phyloP scores from a whole-genome alignment of 169 alveolate species.

The Cyclospora cayetanensis region DNA sequence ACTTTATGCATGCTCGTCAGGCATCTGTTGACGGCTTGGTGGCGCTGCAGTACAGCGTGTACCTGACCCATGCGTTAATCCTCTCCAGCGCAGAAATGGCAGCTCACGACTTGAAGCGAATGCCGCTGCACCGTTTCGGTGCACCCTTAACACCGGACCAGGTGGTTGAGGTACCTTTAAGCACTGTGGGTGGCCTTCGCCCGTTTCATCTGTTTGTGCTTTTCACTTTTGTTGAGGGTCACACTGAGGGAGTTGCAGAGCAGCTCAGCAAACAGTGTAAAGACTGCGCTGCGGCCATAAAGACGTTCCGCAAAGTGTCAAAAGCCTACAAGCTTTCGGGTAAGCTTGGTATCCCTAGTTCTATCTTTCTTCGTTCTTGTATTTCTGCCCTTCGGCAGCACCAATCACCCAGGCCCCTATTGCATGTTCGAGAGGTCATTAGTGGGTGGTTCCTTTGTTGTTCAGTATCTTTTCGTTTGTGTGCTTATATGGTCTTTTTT shows the following conservation, averaged over 20 bases:
- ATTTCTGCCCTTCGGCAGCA: neutral
- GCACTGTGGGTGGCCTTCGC: constrained; percentile 47
- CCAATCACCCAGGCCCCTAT: neutral
- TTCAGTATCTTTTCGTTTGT: neutral
- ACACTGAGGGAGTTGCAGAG: constrained; percentile 26
- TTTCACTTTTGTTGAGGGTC: constrained; percentile 22
- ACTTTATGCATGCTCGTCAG: constrained; percentile 31
- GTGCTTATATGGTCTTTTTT: neutral
- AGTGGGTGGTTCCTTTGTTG: neutral
- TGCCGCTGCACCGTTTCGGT: constrained; percentile 59
- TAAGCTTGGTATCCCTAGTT: no score
- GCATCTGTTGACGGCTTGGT: constrained; percentile 32
- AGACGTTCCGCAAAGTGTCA: constrained; percentile 27
- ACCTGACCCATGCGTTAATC: constrained; percentile 44
- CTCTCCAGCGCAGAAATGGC: constrained; percentile 33
- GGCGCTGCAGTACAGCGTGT: neutral
- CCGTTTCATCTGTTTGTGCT: constrained; percentile 49
- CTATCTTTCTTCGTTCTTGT: neutral
- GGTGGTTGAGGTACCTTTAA: constrained; percentile 31
- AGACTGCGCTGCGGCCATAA: constrained; percentile 47
- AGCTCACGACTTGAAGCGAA: constrained; percentile 30
- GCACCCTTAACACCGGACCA: constrained; percentile 31
- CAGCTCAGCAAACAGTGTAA: constrained; percentile 42
- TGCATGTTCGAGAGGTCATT: neutral
- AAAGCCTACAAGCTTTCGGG: constrained; percentile 51